Base-by-base conservation (phyloP, 192 early-diverging fungal genomes). In the Chytriomyces hyalinus region DNA sequence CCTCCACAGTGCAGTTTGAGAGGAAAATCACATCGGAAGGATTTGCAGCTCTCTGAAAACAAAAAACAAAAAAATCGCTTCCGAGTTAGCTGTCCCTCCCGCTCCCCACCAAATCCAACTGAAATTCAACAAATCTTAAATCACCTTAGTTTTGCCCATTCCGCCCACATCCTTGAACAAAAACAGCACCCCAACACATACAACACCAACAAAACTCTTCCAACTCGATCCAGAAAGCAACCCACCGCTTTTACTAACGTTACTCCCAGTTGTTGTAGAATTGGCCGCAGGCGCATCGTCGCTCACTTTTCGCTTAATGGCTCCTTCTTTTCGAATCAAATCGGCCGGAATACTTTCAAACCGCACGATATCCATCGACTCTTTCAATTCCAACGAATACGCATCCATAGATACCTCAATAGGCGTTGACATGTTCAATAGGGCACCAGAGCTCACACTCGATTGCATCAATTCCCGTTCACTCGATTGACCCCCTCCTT, bases 161-260 rank as follows among this genome's bases (percentile, higher is more conserved):
- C 63, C 61, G 1, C 69, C 50, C 9, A 36, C 75, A 36, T 89
- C 85, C 73, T 89, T 89, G 68, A 79, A 87, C 17, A 86, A 78
- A 67, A 86, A 65, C 62, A 87, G 49, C 66, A 84, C 86, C 11
- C 88, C 88, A 7, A 87, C 83, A 76, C 77, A 82, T 7, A 86
- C 71, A 7, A 87, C 73, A 0, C 73, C 84, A 73, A 79, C 83
- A 24, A 61, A 70, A 5, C 44, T 20, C 13, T 82, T 78, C 88
- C 88, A 89, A 17, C 82, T 81, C 10, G 63, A 65, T 47, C 22
- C 53, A 57, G 15, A 15, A 22, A 75, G 49, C 47, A 65, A 20
- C 7, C 49, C 45, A 3, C 66, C 15, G 6, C 43, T 63, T 45
- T 44, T 44, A 28, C 53, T 61, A 47, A 20, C 71, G 11, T 57